Evolutionary conservation across 768 basidiomycete species (phyloP).

Genomic region (Phlebiopsis flavidoalba): DNA sequence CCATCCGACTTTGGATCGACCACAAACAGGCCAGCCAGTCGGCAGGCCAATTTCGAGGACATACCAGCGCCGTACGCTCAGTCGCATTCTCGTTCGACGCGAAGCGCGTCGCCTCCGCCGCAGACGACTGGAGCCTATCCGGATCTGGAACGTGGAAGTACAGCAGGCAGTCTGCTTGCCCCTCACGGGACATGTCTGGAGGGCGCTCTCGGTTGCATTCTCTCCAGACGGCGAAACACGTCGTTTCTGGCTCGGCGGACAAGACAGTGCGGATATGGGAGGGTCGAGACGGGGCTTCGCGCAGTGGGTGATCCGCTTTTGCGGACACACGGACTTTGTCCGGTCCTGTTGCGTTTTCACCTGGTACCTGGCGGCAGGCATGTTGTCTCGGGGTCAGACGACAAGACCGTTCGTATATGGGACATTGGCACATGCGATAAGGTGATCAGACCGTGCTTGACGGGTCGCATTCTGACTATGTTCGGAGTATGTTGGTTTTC

Average conservation of each 20-base stretch:
- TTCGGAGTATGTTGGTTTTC: slow-evolving; percentile 16
- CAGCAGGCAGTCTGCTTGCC: not conserved
- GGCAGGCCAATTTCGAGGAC: not conserved
- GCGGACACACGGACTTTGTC: slow-evolving; percentile 1
- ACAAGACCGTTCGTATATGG: slow-evolving; percentile 11
- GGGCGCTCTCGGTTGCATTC: slow-evolving; percentile 12
- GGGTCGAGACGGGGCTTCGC: slow-evolving; percentile 1
- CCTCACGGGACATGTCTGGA: slow-evolving; percentile 20
- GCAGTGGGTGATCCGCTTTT: not conserved
- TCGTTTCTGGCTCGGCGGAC: slow-evolving; percentile 22
- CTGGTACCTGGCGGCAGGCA: slow-evolving; percentile 14
- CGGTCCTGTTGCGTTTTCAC: slow-evolving; percentile 14
- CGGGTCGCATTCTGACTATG: slow-evolving; percentile 16
- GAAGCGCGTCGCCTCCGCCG: slow-evolving; percentile 16
- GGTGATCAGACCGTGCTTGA: not conserved
- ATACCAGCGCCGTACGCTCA: slow-evolving; percentile 8
- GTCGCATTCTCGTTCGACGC: slow-evolving; percentile 24
- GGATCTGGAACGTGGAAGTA: slow-evolving; percentile 14
- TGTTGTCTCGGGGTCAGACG: slow-evolving; percentile 9
- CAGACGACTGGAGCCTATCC: slow-evolving; percentile 16
- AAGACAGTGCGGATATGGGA: slow-evolving; percentile 19
- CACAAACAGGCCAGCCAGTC: not conserved
- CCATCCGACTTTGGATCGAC: no score
- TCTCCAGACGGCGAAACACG: slow-evolving; percentile 17
- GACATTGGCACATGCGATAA: slow-evolving; percentile 7